Percentiles rank a stretch among this genome's conserved stretches.
phyloP scores from a whole-genome alignment of 441 rosid species.

The Populus tomentosa region DNA sequence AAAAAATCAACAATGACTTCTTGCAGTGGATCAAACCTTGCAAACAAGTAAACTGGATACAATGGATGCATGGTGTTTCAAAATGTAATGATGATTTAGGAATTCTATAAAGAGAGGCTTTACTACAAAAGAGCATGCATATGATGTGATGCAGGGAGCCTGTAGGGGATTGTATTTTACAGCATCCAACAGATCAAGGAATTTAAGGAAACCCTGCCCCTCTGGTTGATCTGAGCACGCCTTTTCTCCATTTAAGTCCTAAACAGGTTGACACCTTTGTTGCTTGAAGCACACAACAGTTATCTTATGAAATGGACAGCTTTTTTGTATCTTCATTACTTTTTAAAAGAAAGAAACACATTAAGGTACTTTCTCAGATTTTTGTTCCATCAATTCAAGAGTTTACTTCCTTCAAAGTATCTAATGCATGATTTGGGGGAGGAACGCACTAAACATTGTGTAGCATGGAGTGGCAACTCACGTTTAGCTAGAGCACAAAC shows the following conservation, averaged over 20 bases:
- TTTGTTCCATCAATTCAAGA: neutral
- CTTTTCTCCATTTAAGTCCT: neutral
- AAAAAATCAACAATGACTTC: constrained; percentile 8
- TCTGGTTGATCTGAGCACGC: neutral
- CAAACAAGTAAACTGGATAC: neutral
- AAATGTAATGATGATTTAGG: neutral
- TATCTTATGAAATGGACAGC: neutral
- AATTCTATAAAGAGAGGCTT: neutral
- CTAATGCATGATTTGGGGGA: neutral
- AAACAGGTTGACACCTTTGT: neutral
- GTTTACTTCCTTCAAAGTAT: neutral
- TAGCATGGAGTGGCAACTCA: neutral
- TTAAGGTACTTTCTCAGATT: neutral
- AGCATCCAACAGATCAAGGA: neutral
- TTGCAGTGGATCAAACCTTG: constrained; percentile 7
- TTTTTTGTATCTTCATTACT: neutral
- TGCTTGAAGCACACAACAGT: constrained; percentile 5
- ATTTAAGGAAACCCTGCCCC: neutral
- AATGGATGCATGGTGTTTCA: neutral
- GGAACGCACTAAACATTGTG: neutral
- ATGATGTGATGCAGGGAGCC: neutral
- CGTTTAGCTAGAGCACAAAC: neutral
- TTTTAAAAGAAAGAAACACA: neutral
- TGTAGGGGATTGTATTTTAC: neutral
- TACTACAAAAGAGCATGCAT: neutral